Conservation (phyloP, 768 basidiomycete species). For the Paxillus involutus region DNA sequence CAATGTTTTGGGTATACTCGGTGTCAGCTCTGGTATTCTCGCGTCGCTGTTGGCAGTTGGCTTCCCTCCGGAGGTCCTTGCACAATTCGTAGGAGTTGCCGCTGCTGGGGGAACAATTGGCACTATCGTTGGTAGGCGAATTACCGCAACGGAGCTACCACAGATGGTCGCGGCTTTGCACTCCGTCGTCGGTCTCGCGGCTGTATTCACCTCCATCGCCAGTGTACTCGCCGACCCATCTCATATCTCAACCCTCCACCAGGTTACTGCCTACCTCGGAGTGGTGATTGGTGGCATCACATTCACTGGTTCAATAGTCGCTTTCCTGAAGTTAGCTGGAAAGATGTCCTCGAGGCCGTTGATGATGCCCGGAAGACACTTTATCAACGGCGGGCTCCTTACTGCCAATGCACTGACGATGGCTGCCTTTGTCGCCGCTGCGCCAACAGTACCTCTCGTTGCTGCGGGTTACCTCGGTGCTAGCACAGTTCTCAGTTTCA, state of each 20-base stretch:
- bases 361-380: slow-evolving; percentile 71
- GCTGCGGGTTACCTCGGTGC: slow-evolving; percentile 78
- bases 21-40: slow-evolving; percentile 79
- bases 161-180: slow-evolving; percentile 83
- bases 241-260: slow-evolving; percentile 72
- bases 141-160: slow-evolving; percentile 85
- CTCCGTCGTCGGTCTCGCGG: slow-evolving; percentile 87
- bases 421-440: slow-evolving; percentile 73
- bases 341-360: slow-evolving; percentile 77
- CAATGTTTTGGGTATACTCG: slow-evolving; percentile 86
- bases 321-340: slow-evolving; percentile 85
- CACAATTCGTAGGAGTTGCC: slow-evolving; percentile 77
- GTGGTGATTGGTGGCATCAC: slow-evolving; percentile 87
- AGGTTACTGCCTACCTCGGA: slow-evolving; percentile 83
- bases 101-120: slow-evolving; percentile 73
- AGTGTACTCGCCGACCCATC: slow-evolving; percentile 73
- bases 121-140: slow-evolving; percentile 73
- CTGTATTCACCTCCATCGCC: slow-evolving; percentile 82
- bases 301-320: slow-evolving; percentile 88
- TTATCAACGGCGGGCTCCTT: slow-evolving; percentile 71
- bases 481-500: slow-evolving; percentile 76
- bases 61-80: slow-evolving; percentile 70
- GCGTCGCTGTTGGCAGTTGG: slow-evolving; percentile 83
- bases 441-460: slow-evolving; percentile 66
- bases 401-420: slow-evolving; percentile 71